Evolutionary conservation across 129 eudicot species (phyloP), one percentile per base, ranked within the genome.

Genomic region (Artemisia tridentata): DNA sequence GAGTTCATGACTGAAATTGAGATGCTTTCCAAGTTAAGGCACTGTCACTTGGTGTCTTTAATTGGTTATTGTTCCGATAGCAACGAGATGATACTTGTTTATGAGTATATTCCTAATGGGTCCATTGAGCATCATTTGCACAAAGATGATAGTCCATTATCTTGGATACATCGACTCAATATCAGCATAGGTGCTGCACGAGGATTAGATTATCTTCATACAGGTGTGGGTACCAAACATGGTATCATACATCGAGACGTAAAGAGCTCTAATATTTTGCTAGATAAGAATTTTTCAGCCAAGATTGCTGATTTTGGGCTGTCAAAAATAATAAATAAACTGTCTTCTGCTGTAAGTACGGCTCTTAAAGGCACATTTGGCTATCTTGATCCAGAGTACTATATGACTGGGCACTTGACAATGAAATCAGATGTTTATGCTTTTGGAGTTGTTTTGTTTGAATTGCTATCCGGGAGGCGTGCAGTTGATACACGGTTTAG

Each of bases 1-100:
- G 81, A 70, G 60, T 77, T 77, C 63, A 69, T 59, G 72, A 63
- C 76, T 2, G 81, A 77, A 67, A 70, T 77, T 17, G 65, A 61
- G 21, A 52, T 71, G 76, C 76, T 77, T 38, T 70, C 81, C 49
- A 77, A 63, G 60, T 63, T 77, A 38, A 53, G 81, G 6, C 81
- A 77, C 20, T 61, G 76, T 23, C 64, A 77, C 38, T 60, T 77
- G 5, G 81, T 77, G 56, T 70, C 81, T 54, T 34, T 70, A 19
- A 43, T 77, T 52, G 76, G 81, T 12, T 77, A 70, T 38, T 79
- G 79, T 34, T 25, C 41, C 4, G 71, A 79, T 14, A 14, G 13
- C 8, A 15, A 72, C 0, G 84, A 85, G 57, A 68, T 73, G 82
- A 78, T 85, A 43, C 76, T 84, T 17, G 86, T 85, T 4, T 84